Evolutionary conservation across 1,284 basidiomycete genomes (phyloP).

Genomic region (Pisolithus thermaeus): DNA sequence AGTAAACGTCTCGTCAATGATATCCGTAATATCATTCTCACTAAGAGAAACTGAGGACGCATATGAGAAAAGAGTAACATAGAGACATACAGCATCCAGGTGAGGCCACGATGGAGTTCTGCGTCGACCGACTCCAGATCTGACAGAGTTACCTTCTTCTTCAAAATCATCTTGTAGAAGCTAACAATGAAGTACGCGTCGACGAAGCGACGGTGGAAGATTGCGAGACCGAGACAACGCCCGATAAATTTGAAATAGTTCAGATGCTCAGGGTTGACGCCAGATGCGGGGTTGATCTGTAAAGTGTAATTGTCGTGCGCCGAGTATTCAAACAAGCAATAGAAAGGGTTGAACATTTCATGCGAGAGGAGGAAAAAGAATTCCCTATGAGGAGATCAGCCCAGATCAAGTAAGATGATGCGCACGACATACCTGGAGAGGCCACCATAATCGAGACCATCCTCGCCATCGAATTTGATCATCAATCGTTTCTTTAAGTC

Average conservation of each 20-base stretch:
- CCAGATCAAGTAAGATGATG: neutral
- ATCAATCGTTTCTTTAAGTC: slow-evolving; percentile 93
- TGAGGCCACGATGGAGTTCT: slow-evolving; percentile 82
- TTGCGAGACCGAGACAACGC: slow-evolving; percentile 84
- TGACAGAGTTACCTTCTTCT: slow-evolving; percentile 81
- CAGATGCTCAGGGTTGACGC: slow-evolving; percentile 92
- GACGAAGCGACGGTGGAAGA: slow-evolving; percentile 94
- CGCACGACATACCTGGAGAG: slow-evolving; percentile 62
- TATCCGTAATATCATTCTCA: slow-evolving; percentile 86
- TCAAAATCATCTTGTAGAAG: slow-evolving; percentile 97
- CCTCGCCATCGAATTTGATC: slow-evolving; percentile 98
- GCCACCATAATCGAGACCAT: slow-evolving; percentile 94
- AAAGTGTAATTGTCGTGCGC: slow-evolving; percentile 96
- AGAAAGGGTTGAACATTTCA: slow-evolving; percentile 95
- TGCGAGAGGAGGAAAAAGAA: slow-evolving; percentile 91
- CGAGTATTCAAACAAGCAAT: slow-evolving; percentile 95
- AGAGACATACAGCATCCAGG: slow-evolving; percentile 81
- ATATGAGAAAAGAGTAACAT: neutral
- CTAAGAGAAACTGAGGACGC: slow-evolving; percentile 28
- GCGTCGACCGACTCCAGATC: slow-evolving; percentile 88
- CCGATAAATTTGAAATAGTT: slow-evolving; percentile 99
- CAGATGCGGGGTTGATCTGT: slow-evolving; percentile 92
- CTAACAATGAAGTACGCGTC: slow-evolving; percentile 96
- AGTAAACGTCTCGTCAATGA: slow-evolving; percentile 87
- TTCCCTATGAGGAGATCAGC: slow-evolving; percentile 39